Evolutionary conservation across 176 grass and related monocot genomes (phyloP), one percentile per base, ranked within the genome.

Genomic region (barley (Hordeum vulgare)): DNA sequence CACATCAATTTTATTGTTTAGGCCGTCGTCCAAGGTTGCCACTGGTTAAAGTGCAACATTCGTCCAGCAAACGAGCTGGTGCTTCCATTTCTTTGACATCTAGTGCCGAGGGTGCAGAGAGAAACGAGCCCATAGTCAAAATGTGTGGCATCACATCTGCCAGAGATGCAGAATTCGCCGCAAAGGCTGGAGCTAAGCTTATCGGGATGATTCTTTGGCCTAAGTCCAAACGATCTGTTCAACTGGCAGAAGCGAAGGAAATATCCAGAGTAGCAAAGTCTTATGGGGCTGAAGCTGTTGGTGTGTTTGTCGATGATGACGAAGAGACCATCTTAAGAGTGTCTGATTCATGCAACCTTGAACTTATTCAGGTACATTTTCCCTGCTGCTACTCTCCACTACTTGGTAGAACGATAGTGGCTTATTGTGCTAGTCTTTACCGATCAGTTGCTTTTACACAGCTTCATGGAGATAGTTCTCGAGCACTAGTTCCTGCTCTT

Each of bases 141-240:
- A 97, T 94, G 94, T 94, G 94, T 10, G 94, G 94, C 41, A 86
- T 97, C 54, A 86, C 94, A 29, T 94, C 89, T 66, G 85, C 91
- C 14, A 92, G 31, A 83, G 94, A 97, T 86, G 91, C 94, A 13
- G 91, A 92, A 83, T 45, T 74, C 3, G 94, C 94, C 17, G 91
- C 85, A 47, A 54, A 66, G 41, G 91, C 94, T 29, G 89, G 94
- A 15, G 91, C 94, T 84, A 92, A 83, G 71, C 87, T 97, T 57
- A 97, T 92, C 26, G 91, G 91, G 53, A 97, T 97, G 94, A 94
- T 97, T 83, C 76, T 97, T 61, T 97, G 94, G 89, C 87, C 94
- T 9, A 88, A 90, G 12, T 97, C 91, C 29, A 92, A 90, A 51
- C 94, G 94, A 21, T 97, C 89, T 36, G 85, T 97, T 21, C 67